phyloP scores from a whole-genome alignment of 148 eudicot species.

The Rhododendron simsii region DNA sequence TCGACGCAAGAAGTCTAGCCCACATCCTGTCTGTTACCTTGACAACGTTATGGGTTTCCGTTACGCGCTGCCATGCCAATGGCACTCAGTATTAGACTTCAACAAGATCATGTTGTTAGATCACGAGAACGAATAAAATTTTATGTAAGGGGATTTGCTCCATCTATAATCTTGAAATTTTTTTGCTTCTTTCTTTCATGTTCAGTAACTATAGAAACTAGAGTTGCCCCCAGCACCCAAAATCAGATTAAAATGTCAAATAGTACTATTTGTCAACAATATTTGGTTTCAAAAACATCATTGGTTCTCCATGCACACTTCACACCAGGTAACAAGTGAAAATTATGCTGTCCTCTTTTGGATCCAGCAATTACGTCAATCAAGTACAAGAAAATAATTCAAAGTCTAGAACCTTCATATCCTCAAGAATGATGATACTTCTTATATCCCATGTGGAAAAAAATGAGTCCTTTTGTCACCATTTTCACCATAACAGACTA shows the following conservation, averaged over 20 bases:
- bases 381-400: neutral
- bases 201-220: neutral
- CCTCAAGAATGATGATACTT: neutral
- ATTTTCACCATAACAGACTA: neutral
- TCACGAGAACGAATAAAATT: neutral
- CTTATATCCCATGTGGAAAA: too few species aligned
- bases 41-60: conserved; percentile 38
- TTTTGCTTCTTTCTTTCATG: neutral
- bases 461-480: neutral
- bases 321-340: too few species aligned
- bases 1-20: conserved; percentile 63
- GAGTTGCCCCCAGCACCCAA: neutral
- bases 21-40: conserved; percentile 58
- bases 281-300: neutral
- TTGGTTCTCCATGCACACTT: neutral
- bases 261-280: neutral
- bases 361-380: neutral
- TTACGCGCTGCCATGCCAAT: conserved; percentile 39
- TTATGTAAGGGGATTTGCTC: neutral
- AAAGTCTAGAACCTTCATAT: neutral
- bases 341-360: neutral
- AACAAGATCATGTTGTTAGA: neutral
- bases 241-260: neutral
- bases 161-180: neutral
- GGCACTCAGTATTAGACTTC: neutral